Base-by-base conservation (phyloP, 2,329 filamentous ascomycete genomes). In the Cytospora piceicola region DNA sequence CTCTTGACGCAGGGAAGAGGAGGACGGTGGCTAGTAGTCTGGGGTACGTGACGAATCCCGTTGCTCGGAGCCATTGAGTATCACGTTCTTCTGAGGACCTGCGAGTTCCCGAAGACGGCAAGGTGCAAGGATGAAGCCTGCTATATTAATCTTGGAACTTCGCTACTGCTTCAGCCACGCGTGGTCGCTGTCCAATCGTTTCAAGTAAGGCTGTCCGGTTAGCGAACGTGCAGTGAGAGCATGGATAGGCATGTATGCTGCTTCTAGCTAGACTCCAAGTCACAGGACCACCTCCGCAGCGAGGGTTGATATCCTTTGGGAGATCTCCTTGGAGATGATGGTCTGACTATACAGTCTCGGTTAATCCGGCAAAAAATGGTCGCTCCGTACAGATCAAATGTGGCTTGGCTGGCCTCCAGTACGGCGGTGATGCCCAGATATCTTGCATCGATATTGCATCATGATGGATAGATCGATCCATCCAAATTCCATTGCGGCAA, bases 121-220 rank as follows among this genome's bases (percentile, higher is more conserved):
- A 65, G 58, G 58, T 57, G n/a, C 65, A 36, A 57, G 65, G 65
- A 65, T 67, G 14, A 58, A 52, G 65, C 65, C 46, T 67, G 65
- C 65, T 51, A 29, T 12, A 11, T 6, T 24, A 14, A 15, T 36
- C 5, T 34, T 30, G 54, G 17, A 60, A 49, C 54, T 30, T 65
- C 65, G 62, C 65, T 61, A 61, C 34, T 36, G 17, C 27, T 36
- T 55, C 58, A 67, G 65, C 65, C 65, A 67, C 65, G 11, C 5
- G 39, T n/a, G 15, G 20, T 9, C 39, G 20, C 46, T 46, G 27
- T 8, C 65, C 65, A 67, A 67, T 67, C 65, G 61, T 15, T 58
- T 22, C 34, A 34, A 30, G 29, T 42, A 51, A 64, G 46, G 58
- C 62, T 65, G 27, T 55, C 61, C 49, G 30, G 54, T 66, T 65